Percentiles rank a stretch among this genome's conserved stretches.
These are phyloP conservation scores for Nakaseomyces glabratus DNA, from an alignment of 1,139 yeast species.

Conservation along the genomic window DNA sequence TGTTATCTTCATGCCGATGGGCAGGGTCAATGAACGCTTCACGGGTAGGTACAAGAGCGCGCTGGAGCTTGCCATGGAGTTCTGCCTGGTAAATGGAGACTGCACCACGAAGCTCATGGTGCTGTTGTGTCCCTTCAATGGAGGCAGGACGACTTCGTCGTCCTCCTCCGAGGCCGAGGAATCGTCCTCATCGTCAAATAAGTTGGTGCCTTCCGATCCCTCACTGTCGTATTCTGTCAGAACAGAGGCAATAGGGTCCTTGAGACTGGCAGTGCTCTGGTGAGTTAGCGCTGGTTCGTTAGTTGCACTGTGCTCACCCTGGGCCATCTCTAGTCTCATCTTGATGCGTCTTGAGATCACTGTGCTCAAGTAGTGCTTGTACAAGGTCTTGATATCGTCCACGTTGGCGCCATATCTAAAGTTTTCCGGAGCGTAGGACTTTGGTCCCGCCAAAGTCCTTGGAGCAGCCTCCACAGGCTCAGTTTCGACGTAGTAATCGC, in stretches of 20 bases:
- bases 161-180: conserved; percentile 5
- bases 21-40: conserved; percentile 26
- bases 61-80: conserved; percentile 9
- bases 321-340: conserved; percentile 23
- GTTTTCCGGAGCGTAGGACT: neutral
- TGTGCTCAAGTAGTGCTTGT: conserved; percentile 18
- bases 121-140: conserved; percentile 5
- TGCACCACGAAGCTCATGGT: conserved; percentile 10
- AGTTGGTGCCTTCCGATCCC: neutral
- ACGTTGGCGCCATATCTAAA: conserved; percentile 2
- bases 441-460: neutral
- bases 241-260: conserved; percentile 19
- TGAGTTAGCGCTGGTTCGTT: conserved; percentile 1
- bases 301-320: conserved; percentile 13
- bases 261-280: conserved; percentile 6
- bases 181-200: conserved; percentile 8
- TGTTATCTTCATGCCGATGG: conserved; percentile 23
- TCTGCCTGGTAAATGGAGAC: conserved; percentile 9
- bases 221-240: conserved; percentile 15
- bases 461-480: conserved; percentile 7
- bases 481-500: conserved; percentile 6
- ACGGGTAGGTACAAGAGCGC: conserved; percentile 18
- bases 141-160: conserved; percentile 1
- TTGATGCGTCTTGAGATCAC: conserved; percentile 24
- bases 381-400: conserved; percentile 3